These are phyloP conservation scores for Thyridium curvatum DNA, from an alignment of 2,329 filamentous ascomycete genomes.

Conservation along the genomic window DNA sequence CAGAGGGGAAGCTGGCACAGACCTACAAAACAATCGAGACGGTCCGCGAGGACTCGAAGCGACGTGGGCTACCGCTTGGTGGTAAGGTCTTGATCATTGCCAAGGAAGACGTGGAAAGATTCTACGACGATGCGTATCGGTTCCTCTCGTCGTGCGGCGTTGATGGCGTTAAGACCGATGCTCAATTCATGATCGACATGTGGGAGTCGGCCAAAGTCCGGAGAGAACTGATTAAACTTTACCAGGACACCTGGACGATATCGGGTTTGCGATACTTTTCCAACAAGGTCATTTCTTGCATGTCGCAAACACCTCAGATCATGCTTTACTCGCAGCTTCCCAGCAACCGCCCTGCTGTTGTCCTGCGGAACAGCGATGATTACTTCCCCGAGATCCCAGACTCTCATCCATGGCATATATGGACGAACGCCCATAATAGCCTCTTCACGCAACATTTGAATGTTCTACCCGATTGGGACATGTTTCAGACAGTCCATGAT, in stretches of 20 bases:
- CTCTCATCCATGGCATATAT: constrained; percentile 92
- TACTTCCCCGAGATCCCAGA: constrained; percentile 80
- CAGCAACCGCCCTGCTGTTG: constrained; percentile 63
- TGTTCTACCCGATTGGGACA: constrained; percentile 73
- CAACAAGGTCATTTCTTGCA: constrained; percentile 79
- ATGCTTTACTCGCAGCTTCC: constrained; percentile 81
- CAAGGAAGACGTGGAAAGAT: constrained; percentile 63
- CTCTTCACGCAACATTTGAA: constrained; percentile 81
- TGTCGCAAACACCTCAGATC: constrained; percentile 84
- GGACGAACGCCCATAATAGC: constrained; percentile 85
- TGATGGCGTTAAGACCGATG: constrained; percentile 88
- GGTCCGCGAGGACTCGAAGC: constrained; percentile 39
- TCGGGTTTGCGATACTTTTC: constrained; percentile 73
- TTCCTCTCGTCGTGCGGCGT: constrained; percentile 72
- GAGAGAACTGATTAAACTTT: constrained; percentile 64
- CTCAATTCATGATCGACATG: constrained; percentile 81
- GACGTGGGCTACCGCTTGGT: constrained; percentile 42
- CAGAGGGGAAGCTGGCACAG: constrained; percentile 65
- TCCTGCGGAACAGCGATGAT: constrained; percentile 83
- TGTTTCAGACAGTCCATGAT: constrained; percentile 59
- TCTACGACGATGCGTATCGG: constrained; percentile 88
- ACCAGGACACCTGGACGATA: constrained; percentile 82
- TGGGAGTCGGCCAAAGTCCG: constrained; percentile 63
- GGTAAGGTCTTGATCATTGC: constrained; percentile 68
- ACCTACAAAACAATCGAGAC: constrained; percentile 70